Conservation (phyloP, 305 asterid genomes). For the Petunia hybrid region DNA sequence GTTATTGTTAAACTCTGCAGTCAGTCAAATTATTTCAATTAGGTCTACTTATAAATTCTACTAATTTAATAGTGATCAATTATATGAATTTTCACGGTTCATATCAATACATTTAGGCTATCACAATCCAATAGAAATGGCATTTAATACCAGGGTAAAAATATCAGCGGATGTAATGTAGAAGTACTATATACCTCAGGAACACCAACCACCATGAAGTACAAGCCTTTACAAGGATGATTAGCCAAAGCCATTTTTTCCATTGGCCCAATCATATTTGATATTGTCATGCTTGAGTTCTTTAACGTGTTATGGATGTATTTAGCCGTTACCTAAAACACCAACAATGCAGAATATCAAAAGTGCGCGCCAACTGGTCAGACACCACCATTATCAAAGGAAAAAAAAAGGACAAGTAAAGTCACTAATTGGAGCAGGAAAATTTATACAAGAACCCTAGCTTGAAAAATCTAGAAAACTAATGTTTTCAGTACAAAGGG, state of each 20-base stretch:
- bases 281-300: conserved; percentile 63
- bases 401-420: background rate
- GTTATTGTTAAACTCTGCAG: conserved; percentile 61
- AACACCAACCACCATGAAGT: conserved; percentile 55
- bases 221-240: conserved; percentile 59
- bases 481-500: no score
- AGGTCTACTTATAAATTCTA: background rate
- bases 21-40: background rate
- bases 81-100: no score
- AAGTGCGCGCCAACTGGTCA: background rate
- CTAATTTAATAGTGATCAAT: no score
- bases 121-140: no score
- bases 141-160: background rate
- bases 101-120: no score
- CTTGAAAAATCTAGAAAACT: background rate
- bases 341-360: background rate
- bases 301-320: conserved; percentile 56
- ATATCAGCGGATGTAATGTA: background rate
- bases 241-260: conserved; percentile 60
- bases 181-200: conserved; percentile 53
- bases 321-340: conserved; percentile 47
- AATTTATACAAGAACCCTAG: background rate
- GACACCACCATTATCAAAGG: background rate
- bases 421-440: background rate
- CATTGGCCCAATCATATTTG: conserved; percentile 63